Base-by-base conservation (phyloP, 805 yeast species). In the Candida sphagnicola region DNA sequence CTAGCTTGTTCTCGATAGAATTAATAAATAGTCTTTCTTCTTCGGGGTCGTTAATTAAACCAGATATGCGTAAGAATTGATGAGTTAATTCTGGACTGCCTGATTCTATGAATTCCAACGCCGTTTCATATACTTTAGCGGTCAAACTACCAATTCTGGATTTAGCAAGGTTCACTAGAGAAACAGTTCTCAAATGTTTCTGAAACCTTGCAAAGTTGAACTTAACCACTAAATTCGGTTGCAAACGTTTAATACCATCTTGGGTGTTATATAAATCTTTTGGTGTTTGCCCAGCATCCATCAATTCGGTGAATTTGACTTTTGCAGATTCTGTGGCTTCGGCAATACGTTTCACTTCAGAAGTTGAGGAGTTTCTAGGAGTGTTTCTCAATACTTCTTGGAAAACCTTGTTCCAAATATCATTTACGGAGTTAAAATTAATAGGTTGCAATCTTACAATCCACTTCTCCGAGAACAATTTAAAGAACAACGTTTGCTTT, bases 81-180 rank as follows among this genome's bases (percentile, higher is more conserved):
- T 73, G 65, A 24, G 43, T 47, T 31, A 58, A 52, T 17, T 58
- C 64, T 5, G 77, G 75, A 4, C 82, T 74, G 35, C 63, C 65
- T 45, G 65, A 70, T 56, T 88, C 96, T 14, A 85, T 67, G 28
- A 73, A 53, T 13, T 59, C 47, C 41, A 93, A 70, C 3, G 81
- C 78, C 8, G 70, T 57, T 33, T 69, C 67, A 54, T 85, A 91
- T 8, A 93, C 71, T 31, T 68, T 59, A 0, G 93, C 71, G 0
- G 95, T 70, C 2, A 84, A 58, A 5, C 71, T 61, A 2, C 98
- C 98, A 23, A 89, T 60, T 38, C 87, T 72, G 33, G 83, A 81
- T 21, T 72, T 67, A 11, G 82, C 84, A 35, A 84, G 70, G 24
- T 76, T 75, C 1, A 68, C 76, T 12, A 93, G 67, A 47, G 84